phyloP scores from a whole-genome alignment of 345 rosid species.

The Salix suchowensis region DNA sequence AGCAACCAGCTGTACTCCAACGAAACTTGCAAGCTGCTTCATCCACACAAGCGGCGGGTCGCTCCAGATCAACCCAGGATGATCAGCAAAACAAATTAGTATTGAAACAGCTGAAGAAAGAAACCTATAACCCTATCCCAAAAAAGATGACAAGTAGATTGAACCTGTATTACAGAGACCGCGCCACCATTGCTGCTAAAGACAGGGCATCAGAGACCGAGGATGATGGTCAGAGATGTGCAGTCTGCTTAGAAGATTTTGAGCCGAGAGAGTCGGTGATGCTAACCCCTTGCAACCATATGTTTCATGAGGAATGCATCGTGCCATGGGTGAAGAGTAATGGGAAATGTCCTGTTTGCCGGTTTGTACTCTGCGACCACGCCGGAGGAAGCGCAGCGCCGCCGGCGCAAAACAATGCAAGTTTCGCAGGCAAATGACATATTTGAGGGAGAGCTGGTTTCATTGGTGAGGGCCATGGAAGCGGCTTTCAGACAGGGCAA shows the following conservation, averaged over 20 bases:
- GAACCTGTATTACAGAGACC: conserved; percentile 52
- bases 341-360: conserved; percentile 72
- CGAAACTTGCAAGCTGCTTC: not conserved
- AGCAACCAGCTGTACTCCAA: conserved; percentile 12
- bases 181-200: not conserved
- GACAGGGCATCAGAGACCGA: conserved; percentile 22
- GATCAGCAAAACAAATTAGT: conserved; percentile 26
- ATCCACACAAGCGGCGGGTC: conserved; percentile 1
- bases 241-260: conserved; percentile 80
- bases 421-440: conserved; percentile 18
- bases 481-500: conserved; percentile 30
- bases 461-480: conserved; percentile 45
- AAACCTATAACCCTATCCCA: conserved; percentile 49
- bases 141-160: conserved; percentile 42
- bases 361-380: conserved; percentile 41
- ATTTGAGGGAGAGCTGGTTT: conserved; percentile 26
- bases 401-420: conserved; percentile 3
- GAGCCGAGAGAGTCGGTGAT: conserved; percentile 55
- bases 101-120: conserved; percentile 50
- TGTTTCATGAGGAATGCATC: conserved; percentile 84
- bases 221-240: conserved; percentile 57
- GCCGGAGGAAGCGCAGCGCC: not conserved
- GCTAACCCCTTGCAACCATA: conserved; percentile 76
- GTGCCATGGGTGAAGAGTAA: conserved; percentile 66
- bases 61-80: conserved; percentile 24